phyloP scores from a whole-genome alignment of 768 basidiomycete species.

The Leccinum barrowsii region DNA sequence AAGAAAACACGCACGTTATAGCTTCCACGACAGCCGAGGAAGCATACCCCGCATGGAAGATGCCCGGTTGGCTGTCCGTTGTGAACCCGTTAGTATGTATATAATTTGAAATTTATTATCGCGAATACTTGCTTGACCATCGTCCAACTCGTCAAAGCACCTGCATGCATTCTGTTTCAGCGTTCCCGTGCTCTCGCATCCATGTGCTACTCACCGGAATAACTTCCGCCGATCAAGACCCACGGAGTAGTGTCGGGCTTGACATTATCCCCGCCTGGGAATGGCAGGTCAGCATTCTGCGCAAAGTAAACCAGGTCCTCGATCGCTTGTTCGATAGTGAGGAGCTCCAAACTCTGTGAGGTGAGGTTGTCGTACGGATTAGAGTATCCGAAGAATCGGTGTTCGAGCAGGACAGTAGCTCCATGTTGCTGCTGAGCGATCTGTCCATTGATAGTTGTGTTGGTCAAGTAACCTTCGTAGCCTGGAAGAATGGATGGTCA shows the following conservation, averaged over 20 bases:
- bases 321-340: constrained; percentile 72
- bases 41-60: neutral
- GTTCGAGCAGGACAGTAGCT: constrained; percentile 62
- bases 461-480: constrained; percentile 54
- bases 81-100: neutral
- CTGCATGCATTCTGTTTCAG: neutral
- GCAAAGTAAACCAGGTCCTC: constrained; percentile 72
- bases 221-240: neutral
- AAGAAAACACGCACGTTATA: neutral
- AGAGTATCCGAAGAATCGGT: constrained; percentile 72
- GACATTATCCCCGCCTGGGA: constrained; percentile 61
- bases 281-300: constrained; percentile 60
- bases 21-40: neutral
- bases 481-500: constrained; percentile 7
- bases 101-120: neutral
- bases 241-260: constrained; percentile 44
- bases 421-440: constrained; percentile 66
- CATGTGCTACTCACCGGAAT: neutral
- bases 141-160: neutral
- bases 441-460: constrained; percentile 57
- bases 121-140: neutral
- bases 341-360: constrained; percentile 51
- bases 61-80: neutral
- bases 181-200: neutral
- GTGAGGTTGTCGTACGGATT: constrained; percentile 64